Evolutionary conservation across 2,329 filamentous ascomycete genomes (phyloP), one percentile per base, ranked within the genome.

Genomic region (Aspergillus felis): DNA sequence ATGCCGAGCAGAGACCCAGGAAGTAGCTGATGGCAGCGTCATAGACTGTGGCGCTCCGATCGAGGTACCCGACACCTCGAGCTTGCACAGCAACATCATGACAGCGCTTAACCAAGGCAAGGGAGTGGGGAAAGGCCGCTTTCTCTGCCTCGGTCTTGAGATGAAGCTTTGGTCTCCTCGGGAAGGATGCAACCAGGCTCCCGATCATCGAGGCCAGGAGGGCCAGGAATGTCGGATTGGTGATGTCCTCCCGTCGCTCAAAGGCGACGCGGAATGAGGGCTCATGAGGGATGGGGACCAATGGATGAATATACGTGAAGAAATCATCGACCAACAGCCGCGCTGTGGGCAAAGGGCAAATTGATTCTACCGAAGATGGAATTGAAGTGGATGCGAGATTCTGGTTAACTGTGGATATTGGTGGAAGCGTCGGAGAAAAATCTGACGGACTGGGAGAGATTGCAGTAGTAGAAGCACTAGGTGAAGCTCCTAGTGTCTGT

Each of bases 341-440:
- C 46, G 79, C 62, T 0, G 75, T 76, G 14, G 69, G 61, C 22
- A 78, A 52, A 4, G 76, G 71, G 58, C 77, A 79, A 50, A 80
- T 80, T 3, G 76, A 72, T 61, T 80, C 78, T 53, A 72, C 81
- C 3, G 83, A 84, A 9, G 82, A 71, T 46, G 77, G 74, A 22
- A 68, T 67, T 20, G 79, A 74, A 4, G 76, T 52, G 32, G 55
- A 44, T 73, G 58, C 78, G 74, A 62, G 42, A 7, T 56, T 57
- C 44, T 47, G 44, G 25, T 51, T 58, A 29, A 63, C 58, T 17
- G 58, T 25, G 8, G 57, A 51, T 8, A 61, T 55, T 24, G 64
- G 61, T 28, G 80, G 77, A 44, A 64, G 62, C 41, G 77, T 76
- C 17, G 75, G 74, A 4, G 77, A 74, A 24, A 73, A 72, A 24